A percentile compares a stretch with the other conserved stretches of the same genome.
Conservation (phyloP, 805 yeast genomes). For the Candida morakotiae region DNA sequence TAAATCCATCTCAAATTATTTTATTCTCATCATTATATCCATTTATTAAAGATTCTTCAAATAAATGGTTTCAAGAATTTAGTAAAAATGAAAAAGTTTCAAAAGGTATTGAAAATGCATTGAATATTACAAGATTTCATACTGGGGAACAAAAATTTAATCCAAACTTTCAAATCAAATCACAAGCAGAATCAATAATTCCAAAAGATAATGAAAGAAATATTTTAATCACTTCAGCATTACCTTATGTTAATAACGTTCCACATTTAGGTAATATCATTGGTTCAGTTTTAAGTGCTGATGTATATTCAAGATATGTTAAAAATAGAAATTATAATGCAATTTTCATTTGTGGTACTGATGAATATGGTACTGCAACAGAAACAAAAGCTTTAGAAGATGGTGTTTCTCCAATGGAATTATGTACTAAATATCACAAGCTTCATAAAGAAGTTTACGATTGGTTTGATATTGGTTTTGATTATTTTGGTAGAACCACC, state of each 20-base stretch:
- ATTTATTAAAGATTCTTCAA: slow-evolving; percentile 18
- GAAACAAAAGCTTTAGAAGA: slow-evolving; percentile 98
- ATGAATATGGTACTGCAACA: slow-evolving; percentile 99
- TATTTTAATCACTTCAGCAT: slow-evolving; percentile 88
- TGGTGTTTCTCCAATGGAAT: slow-evolving; percentile 77
- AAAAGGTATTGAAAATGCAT: slow-evolving; percentile 45
- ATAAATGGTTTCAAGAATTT: slow-evolving; percentile 42
- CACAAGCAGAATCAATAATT: slow-evolving; percentile 23
- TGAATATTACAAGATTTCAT: slow-evolving; percentile 38
- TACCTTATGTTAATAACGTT: slow-evolving; percentile 97
- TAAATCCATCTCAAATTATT: slow-evolving; percentile 52
- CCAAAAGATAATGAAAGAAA: slow-evolving; percentile 77
- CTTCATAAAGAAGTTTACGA: slow-evolving; percentile 88
- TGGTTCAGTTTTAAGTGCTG: slow-evolving; percentile 93
- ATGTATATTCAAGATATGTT: slow-evolving; percentile 85
- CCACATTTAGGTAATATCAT: slow-evolving; percentile 97
- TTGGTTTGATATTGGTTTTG: slow-evolving; percentile 96
- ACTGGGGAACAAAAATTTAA: slow-evolving; percentile 36
- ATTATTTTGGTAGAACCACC: slow-evolving; percentile 94
- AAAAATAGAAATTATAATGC: slow-evolving; percentile 87
- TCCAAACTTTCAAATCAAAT: slow-evolving; percentile 28
- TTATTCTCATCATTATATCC: slow-evolving; percentile 58
- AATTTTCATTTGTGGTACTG: slow-evolving; percentile 91
- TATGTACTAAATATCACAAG: slow-evolving; percentile 86
- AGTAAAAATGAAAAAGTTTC: slow-evolving; percentile 34